phyloP scores from a whole-genome alignment of 2,329 filamentous ascomycete genomes.

The Taxawa tesnikishii region DNA sequence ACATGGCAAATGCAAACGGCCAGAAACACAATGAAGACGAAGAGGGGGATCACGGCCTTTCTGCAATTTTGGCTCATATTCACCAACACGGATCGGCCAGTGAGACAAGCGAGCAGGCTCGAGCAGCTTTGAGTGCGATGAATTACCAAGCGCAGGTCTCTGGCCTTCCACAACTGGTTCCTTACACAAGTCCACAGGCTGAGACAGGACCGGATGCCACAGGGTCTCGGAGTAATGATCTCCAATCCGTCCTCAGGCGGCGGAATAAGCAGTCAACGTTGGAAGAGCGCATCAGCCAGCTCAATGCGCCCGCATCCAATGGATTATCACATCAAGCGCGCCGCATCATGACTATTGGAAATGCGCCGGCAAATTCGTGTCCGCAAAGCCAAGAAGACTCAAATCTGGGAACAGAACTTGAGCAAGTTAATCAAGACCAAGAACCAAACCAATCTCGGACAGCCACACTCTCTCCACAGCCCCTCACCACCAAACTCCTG shows the following conservation, averaged over 20 bases:
- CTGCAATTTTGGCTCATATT: background rate
- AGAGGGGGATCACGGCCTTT: no score
- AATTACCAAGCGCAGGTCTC: background rate
- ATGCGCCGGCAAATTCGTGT: background rate
- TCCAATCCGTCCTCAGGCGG: slow-evolving; percentile 1
- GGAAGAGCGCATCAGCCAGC: background rate
- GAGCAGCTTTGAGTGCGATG: background rate
- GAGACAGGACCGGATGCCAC: no score
- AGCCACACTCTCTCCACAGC: background rate
- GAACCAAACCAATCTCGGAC: background rate
- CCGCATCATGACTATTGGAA: background rate
- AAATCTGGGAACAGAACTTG: background rate
- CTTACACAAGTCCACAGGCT: no score
- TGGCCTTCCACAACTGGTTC: slow-evolving; percentile 10
- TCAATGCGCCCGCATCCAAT: background rate
- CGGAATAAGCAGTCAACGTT: background rate
- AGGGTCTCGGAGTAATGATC: no score
- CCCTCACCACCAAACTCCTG: slow-evolving; percentile 2
- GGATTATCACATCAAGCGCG: background rate
- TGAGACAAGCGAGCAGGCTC: background rate
- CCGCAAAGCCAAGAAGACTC: slow-evolving; percentile 1
- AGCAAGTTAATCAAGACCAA: background rate
- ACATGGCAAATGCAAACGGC: slow-evolving; percentile 1
- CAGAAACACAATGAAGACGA: no score
- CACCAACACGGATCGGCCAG: background rate